Conservation (phyloP, 2,329 filamentous ascomycete genomes). For the Stromatinia cepivora region DNA sequence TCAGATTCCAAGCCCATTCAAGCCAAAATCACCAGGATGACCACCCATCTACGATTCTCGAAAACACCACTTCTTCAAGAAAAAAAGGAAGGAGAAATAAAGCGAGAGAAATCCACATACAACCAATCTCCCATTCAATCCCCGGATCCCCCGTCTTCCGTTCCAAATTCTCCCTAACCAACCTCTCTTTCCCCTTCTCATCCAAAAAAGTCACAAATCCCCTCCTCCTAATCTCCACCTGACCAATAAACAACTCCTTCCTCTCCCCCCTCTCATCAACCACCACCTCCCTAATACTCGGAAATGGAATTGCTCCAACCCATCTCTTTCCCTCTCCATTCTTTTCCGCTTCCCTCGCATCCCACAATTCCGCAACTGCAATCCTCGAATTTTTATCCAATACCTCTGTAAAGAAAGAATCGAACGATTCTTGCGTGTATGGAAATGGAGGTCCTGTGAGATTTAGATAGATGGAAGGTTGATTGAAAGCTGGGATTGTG, state of each 20-base stretch:
- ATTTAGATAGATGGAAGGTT: neutral
- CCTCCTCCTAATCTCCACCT: slow-evolving; percentile 14
- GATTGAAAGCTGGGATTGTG: neutral
- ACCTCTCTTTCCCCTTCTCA: neutral
- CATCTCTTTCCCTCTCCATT: neutral
- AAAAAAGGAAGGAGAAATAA: neutral
- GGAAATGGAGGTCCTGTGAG: slow-evolving; percentile 12
- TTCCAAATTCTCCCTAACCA: neutral
- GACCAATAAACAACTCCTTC: slow-evolving; percentile 1
- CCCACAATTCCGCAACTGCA: slow-evolving; percentile 4
- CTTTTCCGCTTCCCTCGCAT: neutral
- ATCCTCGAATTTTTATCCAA: neutral
- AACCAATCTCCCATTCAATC: slow-evolving; percentile 20
- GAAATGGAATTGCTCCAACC: slow-evolving; percentile 12
- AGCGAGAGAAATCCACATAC: neutral
- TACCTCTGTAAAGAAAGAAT: neutral
- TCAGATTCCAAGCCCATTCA: neutral
- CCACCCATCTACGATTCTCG: no score
- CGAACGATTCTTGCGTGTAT: slow-evolving; percentile 9
- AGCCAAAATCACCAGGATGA: neutral
- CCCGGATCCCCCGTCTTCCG: neutral
- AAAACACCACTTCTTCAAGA: neutral
- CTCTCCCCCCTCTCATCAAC: neutral
- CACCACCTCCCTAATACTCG: slow-evolving; percentile 15
- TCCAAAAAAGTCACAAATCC: neutral